Conservation (phyloP, 768 basidiomycete species). For the Cyclocybe cylindracea region DNA sequence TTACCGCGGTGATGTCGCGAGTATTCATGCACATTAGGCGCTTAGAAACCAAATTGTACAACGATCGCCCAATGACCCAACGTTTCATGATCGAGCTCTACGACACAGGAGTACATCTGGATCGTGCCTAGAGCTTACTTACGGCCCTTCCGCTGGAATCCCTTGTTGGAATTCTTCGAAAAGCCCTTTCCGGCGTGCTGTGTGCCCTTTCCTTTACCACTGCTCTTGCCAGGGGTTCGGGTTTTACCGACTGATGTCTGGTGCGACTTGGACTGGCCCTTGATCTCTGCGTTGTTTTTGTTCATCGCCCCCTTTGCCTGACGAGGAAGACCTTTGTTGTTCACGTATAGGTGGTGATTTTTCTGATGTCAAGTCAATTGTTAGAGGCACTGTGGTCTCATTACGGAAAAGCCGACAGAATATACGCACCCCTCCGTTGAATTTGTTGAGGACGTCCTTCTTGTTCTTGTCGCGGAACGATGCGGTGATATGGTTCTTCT, state of each 20-base stretch:
- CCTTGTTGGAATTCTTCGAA: conserved; percentile 5
- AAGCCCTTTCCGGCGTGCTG: not conserved
- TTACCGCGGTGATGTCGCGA: no score
- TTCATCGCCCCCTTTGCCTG: conserved; percentile 1
- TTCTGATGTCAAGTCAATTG: not conserved
- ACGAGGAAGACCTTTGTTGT: conserved; percentile 1
- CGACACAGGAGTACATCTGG: no score
- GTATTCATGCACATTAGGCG: no score
- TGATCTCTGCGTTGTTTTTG: conserved; percentile 5
- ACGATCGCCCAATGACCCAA: no score
- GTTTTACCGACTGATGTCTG: not conserved
- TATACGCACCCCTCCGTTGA: conserved; percentile 4
- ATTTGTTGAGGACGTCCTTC: not conserved
- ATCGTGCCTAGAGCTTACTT: no score
- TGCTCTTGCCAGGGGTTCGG: not conserved
- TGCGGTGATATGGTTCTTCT: conserved; percentile 10
- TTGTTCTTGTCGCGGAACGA: conserved; percentile 5
- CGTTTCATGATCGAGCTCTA: no score
- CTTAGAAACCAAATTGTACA: no score
- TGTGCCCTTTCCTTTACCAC: conserved; percentile 5
- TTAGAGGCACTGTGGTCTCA: not conserved
- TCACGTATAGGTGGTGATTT: conserved; percentile 7
- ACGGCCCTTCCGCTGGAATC: conserved; percentile 1
- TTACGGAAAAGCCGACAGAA: not conserved
- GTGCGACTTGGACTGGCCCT: not conserved